Evolutionary conservation across 176 grass and related monocot species (phyloP), one percentile per base, ranked within the genome.

Genomic region (Cymbopogon citratus): DNA sequence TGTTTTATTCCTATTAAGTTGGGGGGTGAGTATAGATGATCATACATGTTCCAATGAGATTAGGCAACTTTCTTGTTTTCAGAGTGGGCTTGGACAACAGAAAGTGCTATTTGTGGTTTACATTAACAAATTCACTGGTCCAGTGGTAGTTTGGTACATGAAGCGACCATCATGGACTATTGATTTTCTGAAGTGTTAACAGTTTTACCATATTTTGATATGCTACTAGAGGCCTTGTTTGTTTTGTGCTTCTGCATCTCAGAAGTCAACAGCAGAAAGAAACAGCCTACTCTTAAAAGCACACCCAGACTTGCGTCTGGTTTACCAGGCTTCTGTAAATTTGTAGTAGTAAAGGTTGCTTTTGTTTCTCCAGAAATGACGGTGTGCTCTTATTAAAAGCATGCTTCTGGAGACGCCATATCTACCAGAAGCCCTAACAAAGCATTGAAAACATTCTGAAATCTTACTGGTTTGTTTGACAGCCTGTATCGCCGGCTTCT

Each of bases 401-500:
- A 24, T 59, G 54, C n/a, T 59, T 59, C 54, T 59, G 54, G 54
- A 59, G 54, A 24, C 9, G n/a, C n/a, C 54, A 23, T 59, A 29
- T 5, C 5, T 74, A 0, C 18, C 39, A 63, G 12, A 26, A 26
- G 21, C 56, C 12, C 7, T 2, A 39, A 6, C 6, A 65, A 1
- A 36, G 2, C 16, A 46, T 29, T 26, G 5, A 39, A 9, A 33
- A 38, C 41, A 28, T 51, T 76, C n/a, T 74, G 62, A 76, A 87
- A 63, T 38, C 46, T 74, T 59, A 14, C 13, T 2, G 43, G 9
- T 84, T 74, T 40, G 11, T 89, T 83, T 82, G 24, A 62, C 92
- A 98, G 95, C 88, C 48, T 88, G 90, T 54, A 71, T 95, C 61
- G 46, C 92, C 43, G 95, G 92, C n/a, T 98, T 98, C 86, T 95